Percentiles rank a stretch among this genome's conserved stretches.
Conservation (phyloP, 2,329 filamentous ascomycete species). For the Chrysoporthe puriensis region DNA sequence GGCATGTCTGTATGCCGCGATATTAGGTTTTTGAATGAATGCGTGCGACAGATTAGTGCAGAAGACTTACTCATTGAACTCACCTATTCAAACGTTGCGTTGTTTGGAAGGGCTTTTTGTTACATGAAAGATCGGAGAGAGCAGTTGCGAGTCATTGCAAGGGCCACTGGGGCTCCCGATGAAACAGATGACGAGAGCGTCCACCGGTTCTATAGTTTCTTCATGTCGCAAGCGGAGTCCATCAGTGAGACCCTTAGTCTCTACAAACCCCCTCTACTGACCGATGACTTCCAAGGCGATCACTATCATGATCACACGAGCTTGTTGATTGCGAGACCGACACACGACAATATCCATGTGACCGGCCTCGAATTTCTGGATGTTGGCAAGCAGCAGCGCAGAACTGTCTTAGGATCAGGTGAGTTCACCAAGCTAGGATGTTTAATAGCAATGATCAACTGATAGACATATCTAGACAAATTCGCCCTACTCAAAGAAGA, state of each 20-base stretch:
- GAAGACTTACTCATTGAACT: not conserved
- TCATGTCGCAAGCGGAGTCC: not conserved
- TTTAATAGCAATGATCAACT: too few species aligned
- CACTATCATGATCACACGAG: not conserved
- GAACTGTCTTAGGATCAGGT: not conserved
- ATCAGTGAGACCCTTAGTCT: not conserved
- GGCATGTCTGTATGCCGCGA: not conserved
- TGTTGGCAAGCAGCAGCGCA: not conserved
- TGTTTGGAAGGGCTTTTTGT: constrained; percentile 16
- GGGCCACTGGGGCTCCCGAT: not conserved
- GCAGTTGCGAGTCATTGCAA: not conserved
- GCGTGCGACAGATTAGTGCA: not conserved
- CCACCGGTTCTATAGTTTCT: not conserved
- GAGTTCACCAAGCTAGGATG: not conserved
- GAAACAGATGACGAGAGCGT: not conserved
- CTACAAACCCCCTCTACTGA: not conserved
- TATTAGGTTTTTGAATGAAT: not conserved
- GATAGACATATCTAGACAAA: not conserved
- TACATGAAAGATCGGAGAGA: constrained; percentile 9
- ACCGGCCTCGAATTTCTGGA: not conserved
- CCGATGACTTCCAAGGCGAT: too few species aligned
- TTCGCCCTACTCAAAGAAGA: constrained; percentile 6
- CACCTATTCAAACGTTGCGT: not conserved
- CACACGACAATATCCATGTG: not conserved
- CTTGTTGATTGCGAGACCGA: constrained; percentile 14